Evolutionary conservation across 2,329 filamentous ascomycete genomes (phyloP).

Genomic region (Penicillium occitanis): DNA sequence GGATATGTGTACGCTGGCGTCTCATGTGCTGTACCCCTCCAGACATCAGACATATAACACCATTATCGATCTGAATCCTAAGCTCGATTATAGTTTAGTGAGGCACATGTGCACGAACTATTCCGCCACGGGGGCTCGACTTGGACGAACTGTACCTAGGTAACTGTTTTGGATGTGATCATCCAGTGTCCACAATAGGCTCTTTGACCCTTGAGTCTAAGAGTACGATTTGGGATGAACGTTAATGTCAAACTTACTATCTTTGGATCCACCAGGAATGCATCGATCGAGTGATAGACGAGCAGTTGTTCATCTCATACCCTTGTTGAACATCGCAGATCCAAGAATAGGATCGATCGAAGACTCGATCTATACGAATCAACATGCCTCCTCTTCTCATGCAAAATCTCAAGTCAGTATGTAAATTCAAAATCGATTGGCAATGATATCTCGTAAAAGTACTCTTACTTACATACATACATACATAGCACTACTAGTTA

Average conservation of each 20-base stretch:
- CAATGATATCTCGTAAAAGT: background rate
- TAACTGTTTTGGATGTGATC: background rate
- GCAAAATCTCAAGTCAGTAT: background rate
- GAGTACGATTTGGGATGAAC: background rate
- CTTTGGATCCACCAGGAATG: background rate
- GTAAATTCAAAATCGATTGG: background rate
- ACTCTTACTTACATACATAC: background rate
- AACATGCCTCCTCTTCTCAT: background rate
- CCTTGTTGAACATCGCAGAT: background rate
- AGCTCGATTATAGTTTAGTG: background rate
- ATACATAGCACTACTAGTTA: background rate
- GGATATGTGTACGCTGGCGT: background rate
- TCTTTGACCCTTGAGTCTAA: background rate
- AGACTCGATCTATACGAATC: background rate
- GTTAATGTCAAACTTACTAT: background rate
- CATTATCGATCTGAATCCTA: background rate
- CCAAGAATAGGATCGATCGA: background rate
- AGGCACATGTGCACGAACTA: background rate
- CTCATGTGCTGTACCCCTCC: slow-evolving; percentile 9
- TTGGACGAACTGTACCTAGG: background rate
- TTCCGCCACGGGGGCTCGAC: background rate
- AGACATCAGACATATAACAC: background rate
- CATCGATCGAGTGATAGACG: background rate
- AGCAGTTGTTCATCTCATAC: background rate
- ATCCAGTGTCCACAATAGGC: background rate